Percentiles rank a stretch among this genome's conserved stretches.
Conservation (phyloP, 257 asterid species). For the Solanum stenotomum region DNA sequence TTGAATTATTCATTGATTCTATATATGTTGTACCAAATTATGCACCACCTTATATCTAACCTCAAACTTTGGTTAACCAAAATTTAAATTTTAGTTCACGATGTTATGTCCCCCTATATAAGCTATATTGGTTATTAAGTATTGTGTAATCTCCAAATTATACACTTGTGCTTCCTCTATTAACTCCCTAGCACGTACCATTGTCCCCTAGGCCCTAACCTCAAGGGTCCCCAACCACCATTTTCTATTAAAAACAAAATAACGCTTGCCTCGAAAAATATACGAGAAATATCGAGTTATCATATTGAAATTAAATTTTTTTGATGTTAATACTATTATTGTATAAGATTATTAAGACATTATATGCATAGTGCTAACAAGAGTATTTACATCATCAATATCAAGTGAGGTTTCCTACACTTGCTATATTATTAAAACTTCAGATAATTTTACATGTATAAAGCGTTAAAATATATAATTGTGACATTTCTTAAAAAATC, state of each 20-base stretch:
- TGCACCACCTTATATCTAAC: background rate
- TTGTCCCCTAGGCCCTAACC: background rate
- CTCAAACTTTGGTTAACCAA: background rate
- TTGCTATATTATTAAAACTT: background rate
- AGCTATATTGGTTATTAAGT: background rate
- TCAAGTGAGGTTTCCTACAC: background rate
- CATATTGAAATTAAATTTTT: too few species aligned
- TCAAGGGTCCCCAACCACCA: background rate
- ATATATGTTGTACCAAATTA: too few species aligned
- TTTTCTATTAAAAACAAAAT: too few species aligned
- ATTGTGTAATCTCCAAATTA: background rate
- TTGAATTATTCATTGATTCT: too few species aligned
- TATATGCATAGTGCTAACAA: too few species aligned
- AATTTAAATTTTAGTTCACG: background rate
- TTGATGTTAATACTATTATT: too few species aligned
- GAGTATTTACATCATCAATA: too few species aligned
- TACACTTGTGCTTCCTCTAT: background rate
- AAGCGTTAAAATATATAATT: too few species aligned
- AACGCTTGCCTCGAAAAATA: background rate
- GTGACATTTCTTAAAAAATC: too few species aligned
- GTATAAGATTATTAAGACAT: background rate
- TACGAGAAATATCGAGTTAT: too few species aligned
- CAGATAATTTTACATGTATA: too few species aligned
- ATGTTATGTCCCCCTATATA: background rate
- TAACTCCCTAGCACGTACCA: background rate